Conservation (phyloP, 2,329 filamentous ascomycete genomes). For the Botrytis squamosa region DNA sequence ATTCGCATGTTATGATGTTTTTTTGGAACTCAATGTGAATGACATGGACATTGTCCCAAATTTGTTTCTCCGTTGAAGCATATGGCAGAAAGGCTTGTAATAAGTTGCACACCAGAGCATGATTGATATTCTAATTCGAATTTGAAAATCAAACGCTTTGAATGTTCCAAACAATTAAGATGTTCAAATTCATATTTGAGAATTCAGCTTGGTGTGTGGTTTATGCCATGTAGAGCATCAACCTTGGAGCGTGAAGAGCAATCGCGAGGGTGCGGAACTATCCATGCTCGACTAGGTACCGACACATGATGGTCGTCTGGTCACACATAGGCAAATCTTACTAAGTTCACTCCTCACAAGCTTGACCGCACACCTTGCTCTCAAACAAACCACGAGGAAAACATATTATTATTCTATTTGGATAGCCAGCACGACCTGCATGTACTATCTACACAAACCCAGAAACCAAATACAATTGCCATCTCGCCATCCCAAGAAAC, state of each 20-base stretch:
- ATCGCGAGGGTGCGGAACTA: not conserved
- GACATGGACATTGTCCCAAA: not conserved
- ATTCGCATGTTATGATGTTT: not conserved
- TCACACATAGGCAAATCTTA: not conserved
- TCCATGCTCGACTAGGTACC: not conserved
- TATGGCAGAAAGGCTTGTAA: not conserved
- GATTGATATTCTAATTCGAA: no score
- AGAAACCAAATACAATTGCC: not conserved
- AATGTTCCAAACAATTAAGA: not conserved
- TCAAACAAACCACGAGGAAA: not conserved
- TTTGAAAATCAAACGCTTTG: not conserved
- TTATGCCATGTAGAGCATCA: not conserved
- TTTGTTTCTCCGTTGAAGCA: not conserved
- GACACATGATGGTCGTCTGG: not conserved
- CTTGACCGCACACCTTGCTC: not conserved
- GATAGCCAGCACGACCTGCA: not conserved
- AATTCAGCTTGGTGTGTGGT: not conserved
- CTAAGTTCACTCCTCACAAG: not conserved
- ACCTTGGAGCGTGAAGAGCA: not conserved
- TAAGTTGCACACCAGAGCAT: not conserved
- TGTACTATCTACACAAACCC: not conserved
- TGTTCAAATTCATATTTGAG: no score
- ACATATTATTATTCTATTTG: not conserved
- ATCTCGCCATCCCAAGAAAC: not conserved
- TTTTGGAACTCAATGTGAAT: not conserved